Evolutionary conservation across 148 eudicot genomes (phyloP), one percentile per base, ranked within the genome.

Genomic region (Nepenthes mirabilis): DNA sequence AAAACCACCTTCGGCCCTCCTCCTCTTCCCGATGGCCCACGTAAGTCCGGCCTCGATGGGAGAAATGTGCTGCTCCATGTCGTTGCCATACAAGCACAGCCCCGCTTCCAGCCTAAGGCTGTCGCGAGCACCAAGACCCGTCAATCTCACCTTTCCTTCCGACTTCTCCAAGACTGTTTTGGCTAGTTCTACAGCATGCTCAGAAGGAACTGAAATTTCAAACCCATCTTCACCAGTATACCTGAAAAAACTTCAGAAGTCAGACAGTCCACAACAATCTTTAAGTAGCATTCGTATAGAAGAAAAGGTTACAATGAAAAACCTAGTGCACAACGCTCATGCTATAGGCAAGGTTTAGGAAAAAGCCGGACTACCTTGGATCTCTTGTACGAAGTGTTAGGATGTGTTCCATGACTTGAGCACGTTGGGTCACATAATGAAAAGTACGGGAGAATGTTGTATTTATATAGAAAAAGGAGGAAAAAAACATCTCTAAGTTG

Each of bases 181-280:
- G 14, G 98, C 81, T 9, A 93, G 87, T 62, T 88, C 94, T 6
- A 93, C 79, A 13, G 98, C 86, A 11, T 86, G 5, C 73, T 85
- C 94, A 4, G 80, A 72, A 5, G 95, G 98, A 59, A 93, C 87
- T 7, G 98, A 93, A 23, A 93, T 93, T 77, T 93, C 98, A 55
- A 93, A 93, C 52, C 98, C 98, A 62, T 93, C 98, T 80, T 93
- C 98, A 58, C 98, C 98, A 1, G 98, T 93, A 69, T 93, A 93
- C 77, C 98, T 93, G 83, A 48, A 67, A 70, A 47, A 10, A 35
- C 23, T 23, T 23, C 0, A 0, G 0, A 23, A 23, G 0, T 23
- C 23, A 23, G 23, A 23, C 23, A 23, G 23, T 23, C 0, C 23
- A 23, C 23, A 23, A 23, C 23, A 23, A 23, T 23, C 23, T 23